A percentile compares a stretch with the other conserved stretches of the same genome.
Evolutionary conservation across 1,284 basidiomycete species (phyloP).

Genomic region (Marasmius fiardii): DNA sequence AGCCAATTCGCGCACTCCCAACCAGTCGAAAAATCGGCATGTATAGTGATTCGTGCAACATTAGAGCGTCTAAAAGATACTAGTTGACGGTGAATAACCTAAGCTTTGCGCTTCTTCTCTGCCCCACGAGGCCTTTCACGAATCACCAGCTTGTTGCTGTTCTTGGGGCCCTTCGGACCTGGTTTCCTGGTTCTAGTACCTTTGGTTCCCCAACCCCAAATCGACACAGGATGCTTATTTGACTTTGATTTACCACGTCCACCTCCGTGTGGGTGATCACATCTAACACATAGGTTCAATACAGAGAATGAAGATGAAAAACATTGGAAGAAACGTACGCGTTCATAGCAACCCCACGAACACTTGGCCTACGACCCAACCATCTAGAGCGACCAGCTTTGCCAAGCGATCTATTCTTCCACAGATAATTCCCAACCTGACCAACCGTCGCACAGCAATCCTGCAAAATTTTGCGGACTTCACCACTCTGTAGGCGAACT

Average conservation of each 20-base stretch:
- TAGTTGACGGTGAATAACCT: not conserved
- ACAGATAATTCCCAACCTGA: slow-evolving; percentile 88
- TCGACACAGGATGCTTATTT: slow-evolving; percentile 88
- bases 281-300: slow-evolving; percentile 35
- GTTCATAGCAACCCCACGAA: slow-evolving; percentile 99
- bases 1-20: no score
- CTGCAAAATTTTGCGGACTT: slow-evolving; percentile 83
- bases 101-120: slow-evolving; percentile 46
- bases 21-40: no score
- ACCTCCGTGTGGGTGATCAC: slow-evolving; percentile 97
- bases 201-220: slow-evolving; percentile 91
- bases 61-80: not conserved
- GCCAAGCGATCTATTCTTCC: slow-evolving; percentile 82
- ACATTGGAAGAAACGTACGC: slow-evolving; percentile 59
- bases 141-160: slow-evolving; percentile 94
- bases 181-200: slow-evolving; percentile 92
- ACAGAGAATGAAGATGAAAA: not conserved
- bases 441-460: slow-evolving; percentile 90
- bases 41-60: no score
- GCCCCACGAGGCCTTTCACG: slow-evolving; percentile 85
- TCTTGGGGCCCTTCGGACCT: slow-evolving; percentile 79
- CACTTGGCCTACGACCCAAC: slow-evolving; percentile 85
- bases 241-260: slow-evolving; percentile 98
- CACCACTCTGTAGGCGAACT: slow-evolving; percentile 88
- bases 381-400: slow-evolving; percentile 92